Conservation (phyloP, 176 grass and related monocot genomes). For the Oryza brachyantha region DNA sequence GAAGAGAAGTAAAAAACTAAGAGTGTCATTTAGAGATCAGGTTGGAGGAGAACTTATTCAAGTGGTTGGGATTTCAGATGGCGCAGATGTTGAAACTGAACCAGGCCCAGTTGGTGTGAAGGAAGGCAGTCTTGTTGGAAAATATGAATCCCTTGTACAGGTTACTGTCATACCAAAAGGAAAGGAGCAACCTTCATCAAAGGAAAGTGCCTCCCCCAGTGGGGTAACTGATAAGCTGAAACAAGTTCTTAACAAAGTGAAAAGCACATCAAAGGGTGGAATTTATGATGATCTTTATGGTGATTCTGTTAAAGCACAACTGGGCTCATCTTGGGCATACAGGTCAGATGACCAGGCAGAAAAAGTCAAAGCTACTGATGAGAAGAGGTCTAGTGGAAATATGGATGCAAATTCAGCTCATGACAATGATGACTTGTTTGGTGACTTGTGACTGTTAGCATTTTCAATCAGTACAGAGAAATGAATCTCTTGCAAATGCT, state of each 20-base stretch:
- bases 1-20: constrained; percentile 68
- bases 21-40: constrained; percentile 86
- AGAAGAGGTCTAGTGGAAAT: constrained; percentile 2
- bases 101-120: constrained; percentile 91
- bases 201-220: constrained; percentile 50
- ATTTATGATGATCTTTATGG: constrained; percentile 90
- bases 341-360: constrained; percentile 56
- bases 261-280: constrained; percentile 47
- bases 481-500: not conserved
- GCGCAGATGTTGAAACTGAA: constrained; percentile 83
- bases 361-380: constrained; percentile 35
- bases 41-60: constrained; percentile 83
- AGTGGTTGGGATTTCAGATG: constrained; percentile 96
- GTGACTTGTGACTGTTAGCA: constrained; percentile 48
- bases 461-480: constrained; percentile 10
- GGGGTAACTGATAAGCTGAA: constrained; percentile 74
- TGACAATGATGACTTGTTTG: constrained; percentile 90
- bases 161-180: constrained; percentile 92
- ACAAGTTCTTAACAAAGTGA: constrained; percentile 78
- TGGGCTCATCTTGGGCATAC: constrained; percentile 86
- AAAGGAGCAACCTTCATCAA: constrained; percentile 58
- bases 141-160: constrained; percentile 95
- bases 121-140: constrained; percentile 95
- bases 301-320: constrained; percentile 41
- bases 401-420: constrained; percentile 29